phyloP scores from a whole-genome alignment of 2,329 filamentous ascomycete genomes.

The Teratosphaeriaceae sp. region DNA sequence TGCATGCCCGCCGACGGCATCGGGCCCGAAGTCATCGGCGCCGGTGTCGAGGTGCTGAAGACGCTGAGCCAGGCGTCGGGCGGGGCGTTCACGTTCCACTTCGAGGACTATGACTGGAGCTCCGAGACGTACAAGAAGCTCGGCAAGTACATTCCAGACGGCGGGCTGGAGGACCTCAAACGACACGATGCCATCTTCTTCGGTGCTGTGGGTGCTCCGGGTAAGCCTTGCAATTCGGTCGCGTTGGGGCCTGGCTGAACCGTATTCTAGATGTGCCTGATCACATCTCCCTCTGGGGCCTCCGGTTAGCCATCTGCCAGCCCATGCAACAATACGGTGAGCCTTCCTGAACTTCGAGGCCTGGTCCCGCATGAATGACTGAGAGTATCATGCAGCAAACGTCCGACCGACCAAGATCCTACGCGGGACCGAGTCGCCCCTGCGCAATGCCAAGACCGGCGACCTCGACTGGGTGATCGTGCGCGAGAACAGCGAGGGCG shows the following conservation, averaged over 20 bases:
- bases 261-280: constrained; percentile 43
- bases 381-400: too few relatives aligned
- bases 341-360: too few relatives aligned
- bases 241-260: not conserved
- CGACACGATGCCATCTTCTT: constrained; percentile 62
- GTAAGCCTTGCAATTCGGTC: constrained; percentile 25
- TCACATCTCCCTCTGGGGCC: constrained; percentile 51
- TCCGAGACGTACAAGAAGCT: constrained; percentile 60
- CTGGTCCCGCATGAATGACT: too few relatives aligned
- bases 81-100: constrained; percentile 54
- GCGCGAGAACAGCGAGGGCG: constrained; percentile 61
- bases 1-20: constrained; percentile 64
- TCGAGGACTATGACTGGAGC: constrained; percentile 60
- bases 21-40: constrained; percentile 59
- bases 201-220: constrained; percentile 59
- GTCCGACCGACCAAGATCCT: constrained; percentile 55
- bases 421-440: constrained; percentile 52
- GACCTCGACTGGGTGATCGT: constrained; percentile 62
- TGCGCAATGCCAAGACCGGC: constrained; percentile 47
- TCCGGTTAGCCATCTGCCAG: constrained; percentile 50
- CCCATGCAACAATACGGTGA: constrained; percentile 52
- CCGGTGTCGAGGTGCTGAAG: constrained; percentile 56
- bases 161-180: constrained; percentile 50
- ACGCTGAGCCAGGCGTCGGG: constrained; percentile 42
- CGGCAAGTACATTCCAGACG: constrained; percentile 58